These are phyloP conservation scores for Lyophyllum shimeji DNA, from an alignment of 768 basidiomycete species.

Conservation along the genomic window DNA sequence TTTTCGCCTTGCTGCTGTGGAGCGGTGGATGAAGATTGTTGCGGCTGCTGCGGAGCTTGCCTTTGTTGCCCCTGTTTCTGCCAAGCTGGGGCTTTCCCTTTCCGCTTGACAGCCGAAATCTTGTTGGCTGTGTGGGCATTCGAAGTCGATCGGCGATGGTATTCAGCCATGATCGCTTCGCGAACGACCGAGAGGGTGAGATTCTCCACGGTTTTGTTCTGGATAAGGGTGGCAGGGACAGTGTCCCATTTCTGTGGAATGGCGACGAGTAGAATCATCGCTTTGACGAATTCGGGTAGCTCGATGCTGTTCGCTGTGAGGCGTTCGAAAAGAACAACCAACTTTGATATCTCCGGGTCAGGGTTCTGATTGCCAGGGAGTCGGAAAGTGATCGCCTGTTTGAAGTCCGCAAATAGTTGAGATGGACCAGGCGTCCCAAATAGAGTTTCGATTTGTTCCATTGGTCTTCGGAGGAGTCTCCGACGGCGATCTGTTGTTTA, in stretches of 20 bases:
- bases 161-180: background rate
- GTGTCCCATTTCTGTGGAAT: background rate
- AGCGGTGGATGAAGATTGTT: background rate
- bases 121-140: background rate
- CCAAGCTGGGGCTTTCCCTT: background rate
- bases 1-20: background rate
- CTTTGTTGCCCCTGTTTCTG: too few species aligned
- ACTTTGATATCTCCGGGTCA: too few species aligned
- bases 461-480: too few species aligned
- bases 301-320: constrained; percentile 15
- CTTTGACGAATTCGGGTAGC: background rate
- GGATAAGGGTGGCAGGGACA: background rate
- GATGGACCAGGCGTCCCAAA: too few species aligned
- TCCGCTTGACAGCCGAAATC: background rate
- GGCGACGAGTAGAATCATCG: background rate
- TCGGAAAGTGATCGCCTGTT: too few species aligned
- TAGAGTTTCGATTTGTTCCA: too few species aligned
- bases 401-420: too few species aligned
- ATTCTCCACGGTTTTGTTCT: background rate
- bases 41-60: too few species aligned
- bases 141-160: background rate
- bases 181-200: background rate
- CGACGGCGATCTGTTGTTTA: too few species aligned
- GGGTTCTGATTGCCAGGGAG: too few species aligned
- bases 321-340: too few species aligned